A percentile compares a stretch with the other conserved stretches of the same genome.
These are phyloP conservation scores for Fonsecaea nubica DNA, from an alignment of 2,329 filamentous ascomycete species.

Conservation along the genomic window DNA sequence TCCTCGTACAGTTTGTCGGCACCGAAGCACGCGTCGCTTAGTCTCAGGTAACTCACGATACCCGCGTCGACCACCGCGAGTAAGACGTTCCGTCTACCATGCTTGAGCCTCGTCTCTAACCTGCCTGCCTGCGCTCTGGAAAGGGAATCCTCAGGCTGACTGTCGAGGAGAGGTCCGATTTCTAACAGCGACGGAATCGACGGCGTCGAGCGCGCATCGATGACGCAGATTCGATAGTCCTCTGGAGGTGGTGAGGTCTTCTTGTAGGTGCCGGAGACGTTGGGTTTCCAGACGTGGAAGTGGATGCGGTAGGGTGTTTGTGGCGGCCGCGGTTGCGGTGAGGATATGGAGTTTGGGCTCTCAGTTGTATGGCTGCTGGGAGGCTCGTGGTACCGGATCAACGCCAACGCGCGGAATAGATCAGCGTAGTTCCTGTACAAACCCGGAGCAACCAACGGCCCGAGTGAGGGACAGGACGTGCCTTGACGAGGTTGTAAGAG, in stretches of 20 bases:
- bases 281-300: constrained; percentile 82
- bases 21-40: constrained; percentile 80
- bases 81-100: constrained; percentile 82
- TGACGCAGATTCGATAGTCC: constrained; percentile 83
- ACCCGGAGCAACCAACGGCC: constrained; percentile 68
- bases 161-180: constrained; percentile 72
- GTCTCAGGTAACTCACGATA: constrained; percentile 82
- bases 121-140: constrained; percentile 52
- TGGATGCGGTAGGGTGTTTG: constrained; percentile 70
- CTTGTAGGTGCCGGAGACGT: constrained; percentile 65
- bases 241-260: constrained; percentile 80
- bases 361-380: constrained; percentile 43
- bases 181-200: constrained; percentile 75
- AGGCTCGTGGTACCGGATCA: constrained; percentile 75
- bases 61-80: constrained; percentile 90
- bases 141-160: constrained; percentile 72
- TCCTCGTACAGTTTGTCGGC: constrained; percentile 69
- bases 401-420: constrained; percentile 76
- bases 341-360: constrained; percentile 34
- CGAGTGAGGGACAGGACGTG: constrained; percentile 45
- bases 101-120: constrained; percentile 79
- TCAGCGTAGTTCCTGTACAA: constrained; percentile 70
- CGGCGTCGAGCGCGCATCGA: constrained; percentile 72
- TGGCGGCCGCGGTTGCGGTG: constrained; percentile 22
- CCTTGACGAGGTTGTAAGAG: constrained; percentile 42